Percentiles rank a stretch among this genome's conserved stretches.
These are phyloP conservation scores for Discostella stelligera DNA, from an alignment of 352 stramenopile species.

Conservation along the genomic window DNA sequence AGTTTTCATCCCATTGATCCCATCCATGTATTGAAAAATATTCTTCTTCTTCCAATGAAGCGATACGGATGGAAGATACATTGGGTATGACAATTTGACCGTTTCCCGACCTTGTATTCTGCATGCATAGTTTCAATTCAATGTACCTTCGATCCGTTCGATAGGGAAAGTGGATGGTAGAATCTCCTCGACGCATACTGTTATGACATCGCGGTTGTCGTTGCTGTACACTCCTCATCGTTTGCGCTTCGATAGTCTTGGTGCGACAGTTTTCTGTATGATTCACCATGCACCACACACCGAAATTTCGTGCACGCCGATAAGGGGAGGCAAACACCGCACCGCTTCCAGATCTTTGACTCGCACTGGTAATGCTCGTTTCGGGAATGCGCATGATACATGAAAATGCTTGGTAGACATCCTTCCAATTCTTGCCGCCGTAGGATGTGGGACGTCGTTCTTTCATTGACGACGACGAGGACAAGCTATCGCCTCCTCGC, in stretches of 20 bases:
- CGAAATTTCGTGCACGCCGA: constrained; percentile 6
- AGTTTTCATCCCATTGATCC: constrained; percentile 32
- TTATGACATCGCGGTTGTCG: not conserved
- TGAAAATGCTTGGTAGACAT: constrained; percentile 37
- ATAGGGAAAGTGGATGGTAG: constrained; percentile 13
- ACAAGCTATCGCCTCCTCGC: constrained; percentile 3
- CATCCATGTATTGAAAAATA: constrained; percentile 26
- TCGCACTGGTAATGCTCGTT: constrained; percentile 20
- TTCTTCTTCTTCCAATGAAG: constrained; percentile 38
- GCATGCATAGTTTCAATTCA: constrained; percentile 49
- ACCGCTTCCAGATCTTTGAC: not conserved
- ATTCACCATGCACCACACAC: constrained; percentile 48
- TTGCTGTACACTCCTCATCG: not conserved
- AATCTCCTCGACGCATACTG: not conserved
- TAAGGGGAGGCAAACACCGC: constrained; percentile 1
- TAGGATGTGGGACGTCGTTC: constrained; percentile 35
- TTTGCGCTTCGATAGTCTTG: constrained; percentile 16
- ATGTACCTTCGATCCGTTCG: constrained; percentile 28
- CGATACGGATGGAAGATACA: constrained; percentile 24
- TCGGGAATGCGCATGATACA: constrained; percentile 45
- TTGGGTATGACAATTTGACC: constrained; percentile 25
- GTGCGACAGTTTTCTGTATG: constrained; percentile 55
- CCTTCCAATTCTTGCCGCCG: constrained; percentile 50
- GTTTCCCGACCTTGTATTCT: constrained; percentile 54
- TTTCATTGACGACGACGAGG: constrained; percentile 6